Base-by-base conservation (phyloP, 495 filamentous ascomycete genomes). In the Penicillium verhagenii region DNA sequence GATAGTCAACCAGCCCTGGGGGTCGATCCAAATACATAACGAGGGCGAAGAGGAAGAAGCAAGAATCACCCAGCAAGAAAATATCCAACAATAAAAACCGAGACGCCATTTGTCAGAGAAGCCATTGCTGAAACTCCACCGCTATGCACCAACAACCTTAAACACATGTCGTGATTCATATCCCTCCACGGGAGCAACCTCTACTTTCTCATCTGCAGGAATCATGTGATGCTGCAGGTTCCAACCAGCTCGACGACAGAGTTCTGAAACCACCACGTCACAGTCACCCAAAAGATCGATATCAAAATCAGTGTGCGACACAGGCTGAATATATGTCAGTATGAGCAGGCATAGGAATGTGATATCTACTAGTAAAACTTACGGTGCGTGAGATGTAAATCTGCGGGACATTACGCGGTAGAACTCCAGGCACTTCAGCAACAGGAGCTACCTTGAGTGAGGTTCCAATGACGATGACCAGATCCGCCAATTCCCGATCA, bases 391-490 rank as follows among this genome's bases (percentile, higher is more conserved):
- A 91, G 57, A 99, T 94, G 70, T 93, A 97, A 54, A 99, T 90
- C 68, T 97, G 94, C 4, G 94, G 94, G 20, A 97, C 85, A 21
- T 88, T 65, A 14, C 83, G 71, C 0, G 91, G 90, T 10, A 97
- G 61, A 31, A 89, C 86, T 2, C 88, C 84, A 1, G 92, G 89
- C 20, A 97, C 90, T 72, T 97, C 93, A 28, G 86, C 89, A 6
- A 98, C 94, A 23, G 94, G 94, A 3, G 92, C 92, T 4, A 98
- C 94, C 67, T 97, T 96, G 59, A 98, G 79, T n/a, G 86, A 91
- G 1, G 94, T 97, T 43, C 94, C 94, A 58, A 98, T 97, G 56
- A 96, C 94, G 51, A 98, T 86, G 59, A 97, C 90, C n/a, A 98
- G 75, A 59, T 98, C 94, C 6, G 88, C 90, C 16, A 79, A 72